These are phyloP conservation scores for Tulasnella calospora DNA, from an alignment of 768 basidiomycete genomes.

Conservation along the genomic window DNA sequence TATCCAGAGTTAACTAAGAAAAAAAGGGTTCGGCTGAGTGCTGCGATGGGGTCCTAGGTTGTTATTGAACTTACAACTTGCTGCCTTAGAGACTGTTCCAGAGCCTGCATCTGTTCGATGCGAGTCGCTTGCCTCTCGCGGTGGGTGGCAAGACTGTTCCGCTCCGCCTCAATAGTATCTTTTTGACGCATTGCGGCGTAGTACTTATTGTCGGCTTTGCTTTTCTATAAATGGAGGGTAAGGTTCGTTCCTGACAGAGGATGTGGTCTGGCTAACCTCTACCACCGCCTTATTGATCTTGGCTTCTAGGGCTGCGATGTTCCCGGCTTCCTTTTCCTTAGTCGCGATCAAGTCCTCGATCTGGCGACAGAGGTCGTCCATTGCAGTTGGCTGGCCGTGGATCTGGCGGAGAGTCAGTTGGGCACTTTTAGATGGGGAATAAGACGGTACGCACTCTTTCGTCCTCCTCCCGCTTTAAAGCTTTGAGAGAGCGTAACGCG, in stretches of 20 bases:
- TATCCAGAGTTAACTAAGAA: conserved; percentile 43
- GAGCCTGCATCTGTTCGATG: conserved; percentile 60
- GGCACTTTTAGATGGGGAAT: background rate
- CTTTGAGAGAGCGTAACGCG: conserved; percentile 56
- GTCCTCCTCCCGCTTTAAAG: conserved; percentile 57
- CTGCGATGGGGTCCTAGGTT: background rate
- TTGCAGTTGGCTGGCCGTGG: conserved; percentile 11
- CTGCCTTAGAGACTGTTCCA: conserved; percentile 53
- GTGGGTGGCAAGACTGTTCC: conserved; percentile 56
- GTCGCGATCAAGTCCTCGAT: conserved; percentile 14
- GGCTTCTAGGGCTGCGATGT: conserved; percentile 70
- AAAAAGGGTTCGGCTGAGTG: background rate
- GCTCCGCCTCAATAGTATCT: conserved; percentile 72
- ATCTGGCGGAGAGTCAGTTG: background rate
- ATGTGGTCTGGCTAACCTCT: conserved; percentile 53
- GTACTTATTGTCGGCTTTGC: conserved; percentile 93
- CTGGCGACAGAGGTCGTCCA: conserved; percentile 77
- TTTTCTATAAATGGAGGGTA: conserved; percentile 55
- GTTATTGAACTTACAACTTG: conserved; percentile 54
- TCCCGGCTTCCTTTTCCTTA: conserved; percentile 78
- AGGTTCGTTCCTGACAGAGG: background rate
- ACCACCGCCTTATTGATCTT: conserved; percentile 56
- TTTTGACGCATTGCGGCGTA: conserved; percentile 85
- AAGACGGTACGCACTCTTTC: conserved; percentile 48
- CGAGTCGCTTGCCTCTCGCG: conserved; percentile 57